Percentiles rank a stretch among this genome's conserved stretches.
phyloP scores from a whole-genome alignment of 108 stramenopile genomes.

The Cyclotella sp. region DNA sequence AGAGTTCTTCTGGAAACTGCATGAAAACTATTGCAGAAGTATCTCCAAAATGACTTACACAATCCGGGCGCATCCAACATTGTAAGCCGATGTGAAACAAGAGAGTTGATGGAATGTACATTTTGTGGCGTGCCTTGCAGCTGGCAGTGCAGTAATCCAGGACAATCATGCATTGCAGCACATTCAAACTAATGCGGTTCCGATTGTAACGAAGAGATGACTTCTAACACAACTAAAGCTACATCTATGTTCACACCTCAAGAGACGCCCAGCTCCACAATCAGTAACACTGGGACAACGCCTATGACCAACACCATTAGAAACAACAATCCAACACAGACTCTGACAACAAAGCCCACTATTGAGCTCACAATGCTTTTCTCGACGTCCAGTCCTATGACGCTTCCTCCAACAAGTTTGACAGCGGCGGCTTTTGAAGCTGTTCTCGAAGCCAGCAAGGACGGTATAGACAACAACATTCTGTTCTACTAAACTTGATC shows the following conservation, averaged over 20 bases:
- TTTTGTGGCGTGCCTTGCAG: constrained; percentile 40
- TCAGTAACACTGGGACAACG: not conserved
- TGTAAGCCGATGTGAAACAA: constrained; percentile 13
- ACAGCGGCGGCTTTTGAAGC: constrained; percentile 32
- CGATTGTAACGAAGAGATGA: constrained; percentile 11
- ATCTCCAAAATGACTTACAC: constrained; percentile 26
- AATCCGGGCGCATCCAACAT: constrained; percentile 17
- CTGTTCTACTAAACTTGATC: constrained; percentile 38
- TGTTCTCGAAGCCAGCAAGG: constrained; percentile 36
- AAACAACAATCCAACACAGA: not conserved
- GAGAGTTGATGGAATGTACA: constrained; percentile 21
- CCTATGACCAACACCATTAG: not conserved
- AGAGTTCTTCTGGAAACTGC: constrained; percentile 16
- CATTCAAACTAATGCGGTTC: constrained; percentile 36
- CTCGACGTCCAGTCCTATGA: constrained; percentile 17
- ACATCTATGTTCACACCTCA: not conserved
- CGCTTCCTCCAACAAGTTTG: constrained; percentile 11
- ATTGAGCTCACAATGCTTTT: constrained; percentile 13
- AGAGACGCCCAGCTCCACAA: constrained; percentile 3
- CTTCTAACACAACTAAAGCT: not conserved
- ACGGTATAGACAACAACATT: constrained; percentile 45
- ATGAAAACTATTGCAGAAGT: constrained; percentile 37
- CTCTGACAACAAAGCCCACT: constrained; percentile 18
- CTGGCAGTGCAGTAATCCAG: constrained; percentile 38
- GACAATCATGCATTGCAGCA: constrained; percentile 21